Evolutionary conservation across 2,329 filamentous ascomycete genomes (phyloP), one percentile per base, ranked within the genome.

Genomic region (Venturiaceae sp.): DNA sequence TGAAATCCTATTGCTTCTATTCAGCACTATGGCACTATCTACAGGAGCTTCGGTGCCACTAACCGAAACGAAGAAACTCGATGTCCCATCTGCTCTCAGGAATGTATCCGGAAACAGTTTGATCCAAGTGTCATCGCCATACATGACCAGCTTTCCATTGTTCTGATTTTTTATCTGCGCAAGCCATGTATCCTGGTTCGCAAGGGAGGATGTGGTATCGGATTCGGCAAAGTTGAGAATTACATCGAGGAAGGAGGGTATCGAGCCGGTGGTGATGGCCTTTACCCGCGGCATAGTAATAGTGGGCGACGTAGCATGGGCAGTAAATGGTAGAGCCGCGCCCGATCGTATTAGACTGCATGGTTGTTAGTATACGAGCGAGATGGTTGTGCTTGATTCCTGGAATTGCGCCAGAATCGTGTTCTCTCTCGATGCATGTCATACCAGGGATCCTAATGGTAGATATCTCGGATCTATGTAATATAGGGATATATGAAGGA

Each of bases 201-300:
- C 86, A 26, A 99, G 81, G 3, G 88, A 92, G 0, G 94, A 96
- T 14, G 88, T 87, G 3, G 90, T 92, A 69, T 99, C 94, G 19
- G 86, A 91, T 73, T 99, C 94, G 63, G 95, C 90, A 69, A 99
- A 90, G 69, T 97, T 99, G 60, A 99, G 80, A 62, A 99, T 95
- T 16, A 96, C 87, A 71, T 99, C 94, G 61, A 97, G 83, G 71
- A 99, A 99, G 2, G 92, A 97, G 3, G 94, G 94, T n/a, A 96
- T 94, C 1, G 92, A 96, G 61, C 94, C 94, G 1, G 94, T 97
- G 0, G 94, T 99, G 63, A 99, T 91, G 53, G 94, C 91, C 75
- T 99, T 99, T 66, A 99, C 85, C 62, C 92, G 86, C 44, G 94
- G 94, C 94, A 99, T 97, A 19, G 94, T 99, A 62, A 99, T 92